A percentile compares a stretch with the other conserved stretches of the same genome.
Conservation (phyloP, 1,284 basidiomycete genomes). For the Agroathelia rolfsii region DNA sequence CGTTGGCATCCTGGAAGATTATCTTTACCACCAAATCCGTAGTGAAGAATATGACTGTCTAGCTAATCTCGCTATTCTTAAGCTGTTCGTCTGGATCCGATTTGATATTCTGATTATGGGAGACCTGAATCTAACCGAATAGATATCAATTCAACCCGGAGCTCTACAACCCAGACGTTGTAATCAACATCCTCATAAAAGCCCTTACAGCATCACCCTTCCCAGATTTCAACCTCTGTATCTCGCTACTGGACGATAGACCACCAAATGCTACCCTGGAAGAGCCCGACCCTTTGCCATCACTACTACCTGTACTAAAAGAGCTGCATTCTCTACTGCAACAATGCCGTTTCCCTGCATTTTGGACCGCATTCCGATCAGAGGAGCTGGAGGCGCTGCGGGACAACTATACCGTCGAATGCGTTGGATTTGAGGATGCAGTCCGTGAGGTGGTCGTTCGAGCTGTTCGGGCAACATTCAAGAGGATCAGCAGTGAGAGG, state of each 20-base stretch:
- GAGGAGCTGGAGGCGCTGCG: slow-evolving; percentile 60
- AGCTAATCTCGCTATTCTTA: slow-evolving; percentile 84
- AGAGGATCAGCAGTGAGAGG: slow-evolving; percentile 58
- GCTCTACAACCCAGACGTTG: slow-evolving; percentile 86
- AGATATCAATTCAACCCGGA: slow-evolving; percentile 97
- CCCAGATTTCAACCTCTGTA: slow-evolving; percentile 90
- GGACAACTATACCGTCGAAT: slow-evolving; percentile 79
- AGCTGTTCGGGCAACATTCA: slow-evolving; percentile 74
- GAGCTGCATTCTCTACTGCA: slow-evolving; percentile 70
- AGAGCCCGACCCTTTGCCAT: slow-evolving; percentile 70
- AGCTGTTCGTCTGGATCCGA: slow-evolving; percentile 46
- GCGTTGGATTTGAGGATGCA: slow-evolving; percentile 72
- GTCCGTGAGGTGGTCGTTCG: slow-evolving; percentile 69
- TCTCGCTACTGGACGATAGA: slow-evolving; percentile 81
- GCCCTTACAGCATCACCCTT: slow-evolving; percentile 74
- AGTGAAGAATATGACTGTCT: slow-evolving; percentile 88
- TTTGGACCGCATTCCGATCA: slow-evolving; percentile 73
- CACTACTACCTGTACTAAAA: slow-evolving; percentile 68
- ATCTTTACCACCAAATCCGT: slow-evolving; percentile 86
- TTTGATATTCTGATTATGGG: slow-evolving; percentile 1
- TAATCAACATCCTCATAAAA: slow-evolving; percentile 92
- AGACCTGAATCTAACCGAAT: slow-evolving; percentile 6
- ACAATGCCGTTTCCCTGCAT: slow-evolving; percentile 84
- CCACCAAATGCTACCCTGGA: slow-evolving; percentile 50
- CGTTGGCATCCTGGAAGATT: slow-evolving; percentile 87